Percentiles rank a stretch among this genome's conserved stretches.
Evolutionary conservation across 257 asterid genomes (phyloP).

Genomic region (Lycium ferocissimum): DNA sequence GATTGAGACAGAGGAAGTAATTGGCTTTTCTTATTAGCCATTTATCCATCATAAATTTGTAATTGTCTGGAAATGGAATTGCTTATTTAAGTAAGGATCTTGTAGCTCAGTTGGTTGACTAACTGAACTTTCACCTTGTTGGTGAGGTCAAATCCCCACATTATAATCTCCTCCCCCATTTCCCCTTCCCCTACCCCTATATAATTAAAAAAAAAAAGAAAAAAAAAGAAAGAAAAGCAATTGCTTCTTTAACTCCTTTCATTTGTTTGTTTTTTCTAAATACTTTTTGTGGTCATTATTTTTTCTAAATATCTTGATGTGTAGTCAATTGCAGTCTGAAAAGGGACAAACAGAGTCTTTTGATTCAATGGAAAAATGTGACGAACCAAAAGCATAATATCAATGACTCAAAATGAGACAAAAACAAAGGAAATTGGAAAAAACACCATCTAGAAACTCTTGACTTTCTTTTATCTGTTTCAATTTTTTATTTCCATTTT

Average conservation of each 20-base stretch:
- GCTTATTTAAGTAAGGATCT: not conserved
- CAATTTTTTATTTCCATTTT: not conserved
- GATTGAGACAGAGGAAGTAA: not conserved
- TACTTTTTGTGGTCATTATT: no score
- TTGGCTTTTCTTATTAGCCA: not conserved
- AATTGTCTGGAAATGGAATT: not conserved
- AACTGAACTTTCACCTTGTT: no score
- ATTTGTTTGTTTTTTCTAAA: not conserved
- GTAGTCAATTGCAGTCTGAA: not conserved
- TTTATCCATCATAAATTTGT: not conserved
- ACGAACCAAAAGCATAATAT: not conserved
- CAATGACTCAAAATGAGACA: not conserved
- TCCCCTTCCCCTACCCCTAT: no score
- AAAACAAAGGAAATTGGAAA: not conserved
- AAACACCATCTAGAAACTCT: conserved; percentile 23
- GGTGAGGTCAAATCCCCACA: no score
- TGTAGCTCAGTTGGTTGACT: no score
- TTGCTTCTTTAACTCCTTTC: not conserved
- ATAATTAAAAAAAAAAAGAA: no score
- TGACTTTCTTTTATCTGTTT: not conserved
- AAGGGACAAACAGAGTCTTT: conserved; percentile 20
- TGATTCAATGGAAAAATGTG: not conserved
- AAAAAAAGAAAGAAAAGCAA: not conserved
- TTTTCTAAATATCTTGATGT: not conserved
- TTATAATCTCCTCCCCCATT: no score